Base-by-base conservation (phyloP, 2,329 filamentous ascomycete species). In the Pestalotiopsis sp. region DNA sequence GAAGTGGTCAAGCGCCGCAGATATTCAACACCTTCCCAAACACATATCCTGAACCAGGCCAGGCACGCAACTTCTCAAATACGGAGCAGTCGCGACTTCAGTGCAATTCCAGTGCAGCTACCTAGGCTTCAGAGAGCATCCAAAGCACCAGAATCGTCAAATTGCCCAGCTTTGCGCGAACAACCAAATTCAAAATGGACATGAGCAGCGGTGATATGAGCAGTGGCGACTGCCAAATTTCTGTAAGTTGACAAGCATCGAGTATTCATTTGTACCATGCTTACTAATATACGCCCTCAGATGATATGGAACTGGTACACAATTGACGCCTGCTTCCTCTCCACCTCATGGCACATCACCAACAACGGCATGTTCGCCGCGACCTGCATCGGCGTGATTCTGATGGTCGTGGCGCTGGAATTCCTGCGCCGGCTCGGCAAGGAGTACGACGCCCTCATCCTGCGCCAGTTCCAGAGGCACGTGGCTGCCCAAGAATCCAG, bases 291-390 rank as follows among this genome's bases (percentile, higher is more conserved):
- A 67, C 67, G 39, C 31, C 25, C 7, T n/a, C 68, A 84, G 82
- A 84, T 84, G 82, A 72, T 83, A 20, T 83, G 81, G 80, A 84
- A 83, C 72, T 83, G 81, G 80, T 78, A 82, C 70, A 82, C 80
- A 0, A 76, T 81, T 68, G 81, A 81, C 67, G 76, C 81, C 39
- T 83, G 82, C 74, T 83, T 84, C 74, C 76, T 84, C 4, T 72
- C 81, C 23, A 73, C 77, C 13, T 78, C 80, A 25, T 84, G 82
- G 82, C 78, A 80, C 45, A 79, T 84, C 67, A 74, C 73, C 49
- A 81, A 74, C 67, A 75, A 79, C 57, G 82, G 81, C 70, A 78
- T 78, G 73, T 83, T 84, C 71, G 82, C 82, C 4, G 82, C 79
- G 7, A 79, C 81, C 14, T 84, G 82, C 76, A 82, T 84, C 71